These are phyloP conservation scores for Leccinum obscurum DNA, from an alignment of 768 basidiomycete species.

Conservation along the genomic window DNA sequence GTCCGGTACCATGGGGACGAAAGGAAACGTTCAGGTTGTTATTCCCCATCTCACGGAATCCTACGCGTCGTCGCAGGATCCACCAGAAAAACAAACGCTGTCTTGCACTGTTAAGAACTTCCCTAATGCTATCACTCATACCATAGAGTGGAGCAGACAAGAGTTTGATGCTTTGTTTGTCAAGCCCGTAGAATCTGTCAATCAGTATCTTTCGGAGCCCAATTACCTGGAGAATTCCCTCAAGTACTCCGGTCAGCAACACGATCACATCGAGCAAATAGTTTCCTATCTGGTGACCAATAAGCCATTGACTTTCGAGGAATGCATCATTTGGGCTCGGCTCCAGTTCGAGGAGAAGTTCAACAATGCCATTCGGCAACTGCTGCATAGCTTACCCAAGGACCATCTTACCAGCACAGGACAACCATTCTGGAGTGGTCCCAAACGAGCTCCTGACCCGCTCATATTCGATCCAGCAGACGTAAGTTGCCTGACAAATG, in stretches of 20 bases:
- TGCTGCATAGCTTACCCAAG: constrained; percentile 92
- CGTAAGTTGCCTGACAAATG: constrained; percentile 48
- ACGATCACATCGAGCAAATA: constrained; percentile 87
- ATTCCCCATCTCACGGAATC: constrained; percentile 94
- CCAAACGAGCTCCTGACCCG: constrained; percentile 94
- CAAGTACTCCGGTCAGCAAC: constrained; percentile 90
- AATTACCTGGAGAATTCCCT: constrained; percentile 90
- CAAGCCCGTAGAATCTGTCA: constrained; percentile 91
- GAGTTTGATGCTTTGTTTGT: constrained; percentile 93
- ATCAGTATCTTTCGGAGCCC: constrained; percentile 94
- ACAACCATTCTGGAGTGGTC: constrained; percentile 98
- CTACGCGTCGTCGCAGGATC: constrained; percentile 97
- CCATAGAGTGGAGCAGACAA: constrained; percentile 97
- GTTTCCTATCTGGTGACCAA: constrained; percentile 86
- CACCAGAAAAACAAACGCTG: constrained; percentile 96
- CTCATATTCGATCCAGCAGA: constrained; percentile 84
- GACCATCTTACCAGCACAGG: constrained; percentile 90
- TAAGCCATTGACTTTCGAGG: constrained; percentile 94
- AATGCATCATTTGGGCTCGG: constrained; percentile 97
- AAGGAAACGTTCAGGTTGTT: constrained; percentile 96
- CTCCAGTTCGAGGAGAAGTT: constrained; percentile 94
- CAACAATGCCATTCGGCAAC: constrained; percentile 89
- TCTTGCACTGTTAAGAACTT: constrained; percentile 99
- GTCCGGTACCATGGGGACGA: constrained; percentile 97
- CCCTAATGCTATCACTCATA: constrained; percentile 97